Conservation (phyloP, 106 monocot species). For the Platanthera zijinensis region DNA sequence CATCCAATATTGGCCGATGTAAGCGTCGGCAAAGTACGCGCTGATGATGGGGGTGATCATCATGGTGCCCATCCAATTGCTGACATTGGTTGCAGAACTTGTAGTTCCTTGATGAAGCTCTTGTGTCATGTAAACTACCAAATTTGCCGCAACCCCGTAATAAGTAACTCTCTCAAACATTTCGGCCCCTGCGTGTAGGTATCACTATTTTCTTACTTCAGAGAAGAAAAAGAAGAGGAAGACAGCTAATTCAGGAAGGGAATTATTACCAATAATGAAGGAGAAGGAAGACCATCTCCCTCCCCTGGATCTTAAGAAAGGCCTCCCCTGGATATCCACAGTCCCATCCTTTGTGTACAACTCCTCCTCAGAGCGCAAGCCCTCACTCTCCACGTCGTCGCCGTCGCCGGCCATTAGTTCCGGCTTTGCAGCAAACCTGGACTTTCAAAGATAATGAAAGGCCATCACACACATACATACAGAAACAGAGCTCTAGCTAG, state of each 20-base stretch:
- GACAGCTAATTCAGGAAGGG: no score
- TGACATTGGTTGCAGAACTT: constrained; percentile 45
- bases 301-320: constrained; percentile 23
- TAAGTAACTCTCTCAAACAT: constrained; percentile 53
- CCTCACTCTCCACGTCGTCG: not conserved
- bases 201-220: no score
- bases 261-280: constrained; percentile 36
- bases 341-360: constrained; percentile 37
- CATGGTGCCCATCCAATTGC: constrained; percentile 49
- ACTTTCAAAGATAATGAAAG: no score
- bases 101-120: constrained; percentile 53
- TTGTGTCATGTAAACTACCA: constrained; percentile 40
- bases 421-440: no score
- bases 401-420: not conserved
- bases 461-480: no score
- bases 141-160: constrained; percentile 40
- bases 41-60: constrained; percentile 45
- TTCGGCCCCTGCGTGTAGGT: constrained; percentile 26
- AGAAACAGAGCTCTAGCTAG: no score
- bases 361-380: not conserved
- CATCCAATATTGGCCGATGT: constrained; percentile 57
- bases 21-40: constrained; percentile 49
- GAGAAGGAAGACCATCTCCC: constrained; percentile 50
- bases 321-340: constrained; percentile 36
- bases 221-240: not conserved